These are phyloP conservation scores for Volvariella surrecta DNA, from an alignment of 1,284 basidiomycete species.

Conservation along the genomic window DNA sequence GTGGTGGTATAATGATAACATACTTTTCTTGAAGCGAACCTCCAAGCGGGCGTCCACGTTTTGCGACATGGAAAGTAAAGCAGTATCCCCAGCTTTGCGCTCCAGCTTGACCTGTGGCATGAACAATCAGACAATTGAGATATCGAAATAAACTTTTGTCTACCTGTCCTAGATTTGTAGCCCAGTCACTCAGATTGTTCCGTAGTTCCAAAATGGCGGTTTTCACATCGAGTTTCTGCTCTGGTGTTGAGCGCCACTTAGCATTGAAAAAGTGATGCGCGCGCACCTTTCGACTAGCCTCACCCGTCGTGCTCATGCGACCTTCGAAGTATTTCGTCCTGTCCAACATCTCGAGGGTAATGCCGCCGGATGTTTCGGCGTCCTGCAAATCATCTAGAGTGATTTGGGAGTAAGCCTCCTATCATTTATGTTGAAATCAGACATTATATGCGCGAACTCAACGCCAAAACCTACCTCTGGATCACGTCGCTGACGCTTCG, in stretches of 20 bases:
- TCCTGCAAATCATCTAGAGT: slow-evolving; percentile 84
- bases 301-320: slow-evolving; percentile 23
- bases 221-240: slow-evolving; percentile 32
- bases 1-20: slow-evolving; percentile 11
- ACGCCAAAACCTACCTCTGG: slow-evolving; percentile 12
- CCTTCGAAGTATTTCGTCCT: slow-evolving; percentile 71
- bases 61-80: slow-evolving; percentile 67
- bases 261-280: neutral
- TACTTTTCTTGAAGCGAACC: slow-evolving; percentile 55
- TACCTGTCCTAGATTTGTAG: slow-evolving; percentile 49
- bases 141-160: slow-evolving; percentile 2
- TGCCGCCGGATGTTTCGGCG: slow-evolving; percentile 52
- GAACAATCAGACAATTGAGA: neutral
- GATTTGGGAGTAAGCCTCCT: slow-evolving; percentile 62
- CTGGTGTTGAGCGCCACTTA: slow-evolving; percentile 3
- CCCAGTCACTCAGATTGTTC: slow-evolving; percentile 47
- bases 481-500: slow-evolving; percentile 52
- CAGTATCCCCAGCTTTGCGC: slow-evolving; percentile 54
- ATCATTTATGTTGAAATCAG: slow-evolving; percentile 3
- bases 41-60: slow-evolving; percentile 65
- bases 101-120: slow-evolving; percentile 50
- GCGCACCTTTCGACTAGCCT: no score
- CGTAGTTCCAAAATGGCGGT: slow-evolving; percentile 37
- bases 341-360: slow-evolving; percentile 79
- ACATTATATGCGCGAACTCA: slow-evolving; percentile 3